A percentile compares a stretch with the other conserved stretches of the same genome.
These are phyloP conservation scores for Telfairia occidentalis DNA, from an alignment of 331 rosid species.

Conservation along the genomic window DNA sequence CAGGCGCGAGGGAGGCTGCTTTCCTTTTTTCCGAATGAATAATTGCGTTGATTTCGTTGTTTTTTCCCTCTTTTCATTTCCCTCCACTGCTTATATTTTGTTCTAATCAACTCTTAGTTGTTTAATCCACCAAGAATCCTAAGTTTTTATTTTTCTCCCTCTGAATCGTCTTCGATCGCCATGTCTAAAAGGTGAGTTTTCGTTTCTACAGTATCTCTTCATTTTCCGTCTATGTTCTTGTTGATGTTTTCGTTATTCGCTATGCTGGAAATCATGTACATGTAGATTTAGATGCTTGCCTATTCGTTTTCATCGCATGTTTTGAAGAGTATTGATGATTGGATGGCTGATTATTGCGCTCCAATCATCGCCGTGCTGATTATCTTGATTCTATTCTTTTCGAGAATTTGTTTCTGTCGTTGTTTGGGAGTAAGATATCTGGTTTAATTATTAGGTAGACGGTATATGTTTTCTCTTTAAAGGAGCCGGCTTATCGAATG, in stretches of 20 bases:
- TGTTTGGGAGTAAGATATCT: too few species aligned
- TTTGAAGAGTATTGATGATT: background rate
- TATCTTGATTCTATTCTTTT: too few species aligned
- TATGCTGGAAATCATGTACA: background rate
- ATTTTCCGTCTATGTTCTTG: background rate
- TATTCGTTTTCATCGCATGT: background rate
- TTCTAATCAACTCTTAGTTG: background rate
- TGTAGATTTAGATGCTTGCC: background rate
- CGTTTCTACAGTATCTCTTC: background rate
- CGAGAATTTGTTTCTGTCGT: too few species aligned
- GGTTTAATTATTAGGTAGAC: background rate
- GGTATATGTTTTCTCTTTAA: background rate
- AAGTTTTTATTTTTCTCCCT: background rate
- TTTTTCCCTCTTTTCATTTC: background rate
- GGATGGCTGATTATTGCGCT: background rate
- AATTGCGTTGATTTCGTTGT: background rate
- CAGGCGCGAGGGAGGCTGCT: background rate
- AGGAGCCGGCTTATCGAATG: background rate
- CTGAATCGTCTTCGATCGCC: conserved; percentile 18
- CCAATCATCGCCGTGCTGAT: background rate
- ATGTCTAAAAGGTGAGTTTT: conserved; percentile 73
- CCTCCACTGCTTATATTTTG: background rate
- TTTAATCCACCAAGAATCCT: background rate
- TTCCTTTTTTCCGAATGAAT: background rate
- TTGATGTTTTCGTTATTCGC: background rate